Base-by-base conservation (phyloP, 805 yeast genomes). In the Yamadazyma laniorum region DNA sequence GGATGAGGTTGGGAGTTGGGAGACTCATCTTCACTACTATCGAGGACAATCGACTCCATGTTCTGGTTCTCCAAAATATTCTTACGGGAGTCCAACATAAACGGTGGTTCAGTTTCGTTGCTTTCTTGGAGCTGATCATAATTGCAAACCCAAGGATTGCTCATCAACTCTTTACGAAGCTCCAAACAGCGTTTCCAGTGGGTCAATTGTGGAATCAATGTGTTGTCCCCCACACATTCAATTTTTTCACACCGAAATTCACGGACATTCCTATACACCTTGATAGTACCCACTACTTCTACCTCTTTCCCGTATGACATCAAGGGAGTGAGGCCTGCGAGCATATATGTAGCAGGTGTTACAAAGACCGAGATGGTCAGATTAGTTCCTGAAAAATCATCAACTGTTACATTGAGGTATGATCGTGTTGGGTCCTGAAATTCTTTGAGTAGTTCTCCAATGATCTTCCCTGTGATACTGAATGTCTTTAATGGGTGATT, bases 401-500 rank as follows among this genome's bases (percentile, higher is more conserved):
- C 73, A 3, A 68, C 21, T 5, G 49, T 42, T 6, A 67, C 9
- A 14, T 56, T 25, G 18, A 48, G 35, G 34, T 40, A 52, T 23
- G 43, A 43, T n/a, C 33, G 27, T 16, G 41, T 30, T 7, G 14
- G 32, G 26, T 33, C 27, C 5, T 36, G 39, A 17, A 25, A 33
- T 13, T 48, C 51, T 22, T 39, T 49, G 32, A 38, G 47, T 23
- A 17, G 46, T 31, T 26, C 65, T 27, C 40, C 65, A 52, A 41
- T 46, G 9, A 67, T 45, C 6, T 56, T 49, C 2, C 73, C 73
- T 18, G 46, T 37, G 1, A 67, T 42, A 4, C 35, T 42, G 2
- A 61, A 39, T 6, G 32, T 42, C 18, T 42, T 47, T 1, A 68
- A 45, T 3, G 74, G 74, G 43, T 65, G 55, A 40, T 67, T 68